Conservation (phyloP, 768 basidiomycete species). For the Russula sp. region DNA sequence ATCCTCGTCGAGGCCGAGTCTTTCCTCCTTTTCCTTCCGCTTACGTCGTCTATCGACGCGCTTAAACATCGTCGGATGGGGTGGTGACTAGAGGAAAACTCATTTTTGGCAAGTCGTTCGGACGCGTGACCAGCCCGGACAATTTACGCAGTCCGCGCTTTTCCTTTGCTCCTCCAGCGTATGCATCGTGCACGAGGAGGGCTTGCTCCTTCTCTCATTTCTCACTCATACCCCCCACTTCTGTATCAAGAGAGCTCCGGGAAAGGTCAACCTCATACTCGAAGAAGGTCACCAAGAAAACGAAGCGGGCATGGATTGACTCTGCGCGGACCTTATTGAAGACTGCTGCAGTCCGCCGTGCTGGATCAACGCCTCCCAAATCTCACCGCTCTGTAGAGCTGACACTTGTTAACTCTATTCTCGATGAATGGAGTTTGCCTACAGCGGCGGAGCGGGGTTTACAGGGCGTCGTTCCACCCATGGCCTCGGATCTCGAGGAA, state of each 20-base stretch:
- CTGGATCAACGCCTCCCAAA: slow-evolving; percentile 3
- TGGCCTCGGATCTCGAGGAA: slow-evolving; percentile 3
- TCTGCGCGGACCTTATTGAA: slow-evolving; percentile 4
- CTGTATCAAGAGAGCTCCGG: background rate
- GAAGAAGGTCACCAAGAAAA: slow-evolving; percentile 3
- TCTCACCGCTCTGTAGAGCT: slow-evolving; percentile 14
- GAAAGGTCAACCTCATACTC: background rate
- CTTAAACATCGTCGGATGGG: slow-evolving; percentile 60
- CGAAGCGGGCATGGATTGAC: background rate
- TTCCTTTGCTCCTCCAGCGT: background rate
- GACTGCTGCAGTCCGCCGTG: background rate
- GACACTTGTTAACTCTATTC: slow-evolving; percentile 22
- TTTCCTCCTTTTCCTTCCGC: slow-evolving; percentile 61
- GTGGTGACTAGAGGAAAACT: background rate
- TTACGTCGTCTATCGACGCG: slow-evolving; percentile 64
- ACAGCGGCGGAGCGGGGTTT: background rate
- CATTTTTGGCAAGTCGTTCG: background rate
- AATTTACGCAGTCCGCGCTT: background rate
- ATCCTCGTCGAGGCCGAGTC: slow-evolving; percentile 61
- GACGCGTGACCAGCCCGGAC: slow-evolving; percentile 1
- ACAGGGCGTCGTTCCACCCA: slow-evolving; percentile 1
- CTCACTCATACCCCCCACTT: background rate
- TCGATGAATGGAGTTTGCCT: slow-evolving; percentile 8
- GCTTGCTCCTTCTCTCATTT: slow-evolving; percentile 7
- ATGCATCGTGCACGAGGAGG: slow-evolving; percentile 21